A percentile compares a stretch with the other conserved stretches of the same genome.
These are phyloP conservation scores for Helotiales sp. DNA, from an alignment of 2,329 filamentous ascomycete species.

Conservation along the genomic window DNA sequence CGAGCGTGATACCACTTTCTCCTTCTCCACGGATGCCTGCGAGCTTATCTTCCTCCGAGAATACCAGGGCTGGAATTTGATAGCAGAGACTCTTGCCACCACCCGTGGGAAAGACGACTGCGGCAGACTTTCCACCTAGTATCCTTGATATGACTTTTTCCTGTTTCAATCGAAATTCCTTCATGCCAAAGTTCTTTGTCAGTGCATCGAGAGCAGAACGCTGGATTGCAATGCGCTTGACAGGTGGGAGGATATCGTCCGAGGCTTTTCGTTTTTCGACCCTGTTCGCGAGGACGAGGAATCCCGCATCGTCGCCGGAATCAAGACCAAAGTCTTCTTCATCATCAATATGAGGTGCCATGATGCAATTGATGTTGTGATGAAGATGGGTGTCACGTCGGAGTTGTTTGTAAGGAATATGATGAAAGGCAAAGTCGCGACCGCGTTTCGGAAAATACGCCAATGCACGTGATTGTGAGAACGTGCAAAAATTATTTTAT, in stretches of 20 bases:
- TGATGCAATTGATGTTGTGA: background rate
- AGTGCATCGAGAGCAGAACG: constrained; percentile 45
- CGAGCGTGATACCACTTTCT: constrained; percentile 55
- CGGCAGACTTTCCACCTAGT: constrained; percentile 49
- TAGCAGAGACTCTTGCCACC: constrained; percentile 51
- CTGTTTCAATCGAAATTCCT: constrained; percentile 52
- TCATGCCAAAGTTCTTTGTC: constrained; percentile 47
- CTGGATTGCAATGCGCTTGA: constrained; percentile 5
- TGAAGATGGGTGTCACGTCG: too few species aligned
- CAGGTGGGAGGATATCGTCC: background rate
- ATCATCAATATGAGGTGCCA: background rate
- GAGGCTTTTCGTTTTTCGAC: constrained; percentile 1
- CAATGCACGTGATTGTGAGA: too few species aligned
- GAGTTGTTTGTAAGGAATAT: too few species aligned
- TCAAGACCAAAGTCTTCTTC: constrained; percentile 9
- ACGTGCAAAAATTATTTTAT: too few species aligned
- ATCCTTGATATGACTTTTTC: constrained; percentile 50
- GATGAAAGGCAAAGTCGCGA: too few species aligned
- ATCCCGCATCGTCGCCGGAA: constrained; percentile 4
- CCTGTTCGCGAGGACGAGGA: background rate
- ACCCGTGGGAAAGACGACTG: constrained; percentile 50
- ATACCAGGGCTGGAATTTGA: constrained; percentile 51
- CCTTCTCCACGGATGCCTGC: constrained; percentile 32
- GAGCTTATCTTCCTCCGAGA: constrained; percentile 47
- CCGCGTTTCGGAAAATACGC: too few species aligned